Evolutionary conservation across 2,329 filamentous ascomycete genomes (phyloP).

Genomic region (Chaetomium sp.): DNA sequence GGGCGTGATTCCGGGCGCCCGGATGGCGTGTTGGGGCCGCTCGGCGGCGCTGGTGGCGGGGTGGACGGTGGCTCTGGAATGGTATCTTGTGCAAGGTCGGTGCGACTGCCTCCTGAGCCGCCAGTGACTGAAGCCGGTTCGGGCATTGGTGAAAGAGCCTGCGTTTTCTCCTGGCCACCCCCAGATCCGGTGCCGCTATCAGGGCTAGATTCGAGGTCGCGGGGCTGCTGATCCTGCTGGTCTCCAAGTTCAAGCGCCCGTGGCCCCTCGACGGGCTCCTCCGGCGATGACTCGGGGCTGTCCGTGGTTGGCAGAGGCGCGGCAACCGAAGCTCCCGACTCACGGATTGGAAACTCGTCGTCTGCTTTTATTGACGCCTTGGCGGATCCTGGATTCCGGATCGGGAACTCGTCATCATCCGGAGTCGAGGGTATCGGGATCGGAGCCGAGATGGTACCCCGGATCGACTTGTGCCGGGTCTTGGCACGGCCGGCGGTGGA

Average conservation of each 20-base stretch:
- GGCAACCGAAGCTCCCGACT: constrained; percentile 41
- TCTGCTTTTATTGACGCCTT: constrained; percentile 42
- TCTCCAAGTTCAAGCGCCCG: constrained; percentile 3
- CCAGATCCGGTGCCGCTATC: constrained; percentile 7
- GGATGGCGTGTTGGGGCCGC: constrained; percentile 16
- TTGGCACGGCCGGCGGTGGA: constrained; percentile 47
- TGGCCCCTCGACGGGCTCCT: constrained; percentile 19
- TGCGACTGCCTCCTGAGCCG: constrained; percentile 27
- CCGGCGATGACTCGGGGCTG: constrained; percentile 24
- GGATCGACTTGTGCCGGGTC: constrained; percentile 51
- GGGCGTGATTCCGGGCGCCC: constrained; percentile 27
- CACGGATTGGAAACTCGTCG: constrained; percentile 37
- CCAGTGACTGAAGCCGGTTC: constrained; percentile 13
- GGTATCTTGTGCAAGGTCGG: constrained; percentile 25
- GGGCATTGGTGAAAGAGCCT: not conserved
- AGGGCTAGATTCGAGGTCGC: constrained; percentile 14
- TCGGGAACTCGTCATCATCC: constrained; percentile 59
- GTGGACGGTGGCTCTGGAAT: constrained; percentile 35
- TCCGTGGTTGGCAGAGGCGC: constrained; percentile 37
- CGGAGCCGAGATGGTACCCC: constrained; percentile 63
- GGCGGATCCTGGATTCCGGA: constrained; percentile 47
- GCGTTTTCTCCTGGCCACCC: constrained; percentile 11
- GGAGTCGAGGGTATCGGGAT: constrained; percentile 55
- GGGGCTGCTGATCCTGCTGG: constrained; percentile 10
- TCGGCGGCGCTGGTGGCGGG: constrained; percentile 31